phyloP scores from a whole-genome alignment of 345 rosid species.

The Euphorbia peplus region DNA sequence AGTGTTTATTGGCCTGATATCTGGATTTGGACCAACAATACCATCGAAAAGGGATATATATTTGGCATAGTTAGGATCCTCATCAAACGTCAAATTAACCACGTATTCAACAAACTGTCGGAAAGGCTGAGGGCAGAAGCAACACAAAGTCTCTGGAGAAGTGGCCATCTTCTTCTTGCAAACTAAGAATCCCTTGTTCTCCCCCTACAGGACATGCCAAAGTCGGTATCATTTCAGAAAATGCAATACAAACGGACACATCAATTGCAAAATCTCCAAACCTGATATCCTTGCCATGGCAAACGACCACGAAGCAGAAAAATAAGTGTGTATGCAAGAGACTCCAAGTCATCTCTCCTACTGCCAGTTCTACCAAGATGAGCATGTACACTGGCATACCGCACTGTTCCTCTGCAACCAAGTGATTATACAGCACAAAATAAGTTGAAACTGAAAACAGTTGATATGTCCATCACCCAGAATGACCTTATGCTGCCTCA shows the following conservation, averaged over 20 bases:
- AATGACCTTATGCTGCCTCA: neutral
- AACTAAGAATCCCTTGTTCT: slow-evolving; percentile 90
- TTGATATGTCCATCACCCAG: neutral
- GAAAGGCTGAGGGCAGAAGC: slow-evolving; percentile 87
- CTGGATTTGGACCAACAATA: slow-evolving; percentile 87
- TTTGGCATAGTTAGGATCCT: slow-evolving; percentile 94
- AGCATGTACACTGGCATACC: slow-evolving; percentile 98
- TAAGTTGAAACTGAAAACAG: slow-evolving; percentile 11
- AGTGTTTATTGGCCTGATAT: slow-evolving; percentile 91
- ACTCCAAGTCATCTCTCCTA: slow-evolving; percentile 93
- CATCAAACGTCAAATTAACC: slow-evolving; percentile 91
- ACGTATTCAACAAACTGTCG: slow-evolving; percentile 86
- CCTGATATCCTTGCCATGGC: slow-evolving; percentile 99
- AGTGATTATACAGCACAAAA: slow-evolving; percentile 8
- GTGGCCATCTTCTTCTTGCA: slow-evolving; percentile 99
- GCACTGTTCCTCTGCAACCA: slow-evolving; percentile 84
- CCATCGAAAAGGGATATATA: slow-evolving; percentile 90
- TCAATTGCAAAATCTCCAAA: slow-evolving; percentile 21
- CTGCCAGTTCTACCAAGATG: slow-evolving; percentile 98
- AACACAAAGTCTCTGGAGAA: slow-evolving; percentile 84
- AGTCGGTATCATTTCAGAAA: slow-evolving; percentile 8
- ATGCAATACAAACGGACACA: neutral
- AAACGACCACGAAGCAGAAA: slow-evolving; percentile 95
- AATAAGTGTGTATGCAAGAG: slow-evolving; percentile 95
- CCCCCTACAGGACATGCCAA: slow-evolving; percentile 55